Conservation (phyloP, 176 grass and related monocot species). For the Coix lacrymajobi region DNA sequence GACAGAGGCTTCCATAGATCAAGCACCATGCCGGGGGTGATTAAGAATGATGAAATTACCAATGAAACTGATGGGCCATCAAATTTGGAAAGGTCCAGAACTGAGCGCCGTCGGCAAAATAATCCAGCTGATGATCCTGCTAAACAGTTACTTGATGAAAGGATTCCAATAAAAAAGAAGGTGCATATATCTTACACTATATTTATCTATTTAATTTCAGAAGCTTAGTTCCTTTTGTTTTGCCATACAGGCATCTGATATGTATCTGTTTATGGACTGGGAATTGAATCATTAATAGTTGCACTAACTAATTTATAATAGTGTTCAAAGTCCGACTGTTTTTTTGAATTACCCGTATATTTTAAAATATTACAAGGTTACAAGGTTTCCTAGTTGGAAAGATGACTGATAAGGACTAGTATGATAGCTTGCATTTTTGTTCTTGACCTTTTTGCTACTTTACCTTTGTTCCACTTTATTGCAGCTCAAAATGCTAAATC, state of each 20-base stretch:
- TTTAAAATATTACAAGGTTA: background rate
- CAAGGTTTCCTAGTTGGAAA: background rate
- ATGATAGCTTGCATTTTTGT: background rate
- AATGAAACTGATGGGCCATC: constrained; percentile 36
- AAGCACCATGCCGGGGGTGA: constrained; percentile 60
- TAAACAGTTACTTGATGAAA: constrained; percentile 70
- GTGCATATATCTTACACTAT: constrained; percentile 10
- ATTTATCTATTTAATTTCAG: background rate
- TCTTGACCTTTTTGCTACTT: background rate
- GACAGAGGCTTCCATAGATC: constrained; percentile 49
- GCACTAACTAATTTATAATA: background rate
- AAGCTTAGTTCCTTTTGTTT: background rate
- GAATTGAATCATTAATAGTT: background rate
- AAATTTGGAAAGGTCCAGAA: constrained; percentile 58
- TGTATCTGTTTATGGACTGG: background rate
- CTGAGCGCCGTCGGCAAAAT: constrained; percentile 48
- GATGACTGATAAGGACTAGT: background rate
- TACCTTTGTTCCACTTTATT: background rate
- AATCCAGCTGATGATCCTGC: constrained; percentile 46
- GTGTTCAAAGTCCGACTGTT: background rate
- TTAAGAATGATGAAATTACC: constrained; percentile 43
- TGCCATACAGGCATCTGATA: background rate
- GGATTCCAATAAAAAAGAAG: constrained; percentile 71
- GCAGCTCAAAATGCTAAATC: constrained; percentile 63
- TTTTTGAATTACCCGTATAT: background rate